Base-by-base conservation (phyloP, 345 rosid species). In the Aethionema arabicum region DNA sequence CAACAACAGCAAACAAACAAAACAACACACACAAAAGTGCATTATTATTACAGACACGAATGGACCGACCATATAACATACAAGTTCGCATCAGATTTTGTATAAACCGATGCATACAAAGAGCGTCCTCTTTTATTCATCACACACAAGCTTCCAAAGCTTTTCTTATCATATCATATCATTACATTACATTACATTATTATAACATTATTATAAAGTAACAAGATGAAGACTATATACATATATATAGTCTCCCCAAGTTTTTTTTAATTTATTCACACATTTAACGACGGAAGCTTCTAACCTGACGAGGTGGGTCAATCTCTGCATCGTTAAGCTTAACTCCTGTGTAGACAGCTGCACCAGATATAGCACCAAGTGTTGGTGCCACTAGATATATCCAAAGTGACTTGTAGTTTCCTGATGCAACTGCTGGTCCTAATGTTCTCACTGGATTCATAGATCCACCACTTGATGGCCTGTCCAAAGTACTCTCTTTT, bases 341-440 rank as follows among this genome's bases (percentile, higher is more conserved):
- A 32, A 92, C 97, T 10, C 63, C 54, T 0, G 96, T 79, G 82
- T 93, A 90, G 9, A 81, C 76, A 27, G 77, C 95, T 0, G 96
- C 91, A 38, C 99, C 99, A 0, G 78, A 68, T 16, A 93, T 31
- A 5, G 90, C 97, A 13, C 99, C 99, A 0, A 93, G 88, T 16
- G 88, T 89, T 3, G 99, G 96, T 9, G 97, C 99, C 55, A 93
- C 37, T 13, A 93, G 70, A 70, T 87, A 93, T 27, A 93, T 50
- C 99, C 99, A 93, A 7, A 89, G 21, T 37, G 79, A 72, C 43
- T 65, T 73, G 63, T 87, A 93, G 66, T 85, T 87, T 71, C 97
- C 99, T 53, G 97, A 83, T 5, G 97, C 99, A 42, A 93, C 82
- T 0, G 99, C 99, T 0, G 99, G 99, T 21, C 99, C 99, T 15